Percentiles rank a stretch among this genome's conserved stretches.
Evolutionary conservation across 169 alveolate genomes (phyloP).

Genomic region (Plasmodium chabaudi): DNA sequence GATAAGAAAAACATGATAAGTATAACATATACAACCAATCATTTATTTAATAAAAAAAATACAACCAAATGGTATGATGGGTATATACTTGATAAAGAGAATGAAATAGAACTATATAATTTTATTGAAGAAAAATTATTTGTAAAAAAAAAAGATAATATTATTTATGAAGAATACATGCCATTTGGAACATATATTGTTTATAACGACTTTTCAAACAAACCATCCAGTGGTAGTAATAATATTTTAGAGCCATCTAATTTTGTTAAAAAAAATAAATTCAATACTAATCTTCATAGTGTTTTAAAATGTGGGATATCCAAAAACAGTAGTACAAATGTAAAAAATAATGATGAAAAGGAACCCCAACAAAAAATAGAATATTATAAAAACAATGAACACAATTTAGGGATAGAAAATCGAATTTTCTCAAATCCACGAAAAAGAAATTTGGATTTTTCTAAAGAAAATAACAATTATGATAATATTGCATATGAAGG

Average conservation of each 20-base stretch:
- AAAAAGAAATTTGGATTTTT: no score
- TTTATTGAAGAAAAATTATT: conserved; percentile 4
- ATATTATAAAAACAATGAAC: no score
- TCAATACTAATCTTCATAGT: not conserved
- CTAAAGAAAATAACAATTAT: no score
- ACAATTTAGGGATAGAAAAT: no score
- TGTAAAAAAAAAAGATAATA: conserved; percentile 5
- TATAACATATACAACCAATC: conserved; percentile 25
- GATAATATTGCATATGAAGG: no score
- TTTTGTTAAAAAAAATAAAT: not conserved
- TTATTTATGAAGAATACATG: conserved; percentile 26
- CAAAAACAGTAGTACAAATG: not conserved
- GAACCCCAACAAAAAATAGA: no score
- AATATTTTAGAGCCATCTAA: not conserved
- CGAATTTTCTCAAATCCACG: no score
- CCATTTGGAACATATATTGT: conserved; percentile 50
- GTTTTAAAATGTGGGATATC: not conserved
- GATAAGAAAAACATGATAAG: not conserved
- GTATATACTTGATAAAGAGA: conserved; percentile 7
- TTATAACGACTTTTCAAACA: conserved; percentile 15
- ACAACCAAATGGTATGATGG: conserved; percentile 64
- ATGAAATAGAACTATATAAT: conserved; percentile 27
- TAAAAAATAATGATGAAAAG: no score
- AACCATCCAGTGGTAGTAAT: conserved; percentile 21
- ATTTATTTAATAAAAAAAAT: conserved; percentile 26